Evolutionary conservation across 1,284 basidiomycete species (phyloP).

Genomic region (Cutaneotrichosporon cyanovorans): DNA sequence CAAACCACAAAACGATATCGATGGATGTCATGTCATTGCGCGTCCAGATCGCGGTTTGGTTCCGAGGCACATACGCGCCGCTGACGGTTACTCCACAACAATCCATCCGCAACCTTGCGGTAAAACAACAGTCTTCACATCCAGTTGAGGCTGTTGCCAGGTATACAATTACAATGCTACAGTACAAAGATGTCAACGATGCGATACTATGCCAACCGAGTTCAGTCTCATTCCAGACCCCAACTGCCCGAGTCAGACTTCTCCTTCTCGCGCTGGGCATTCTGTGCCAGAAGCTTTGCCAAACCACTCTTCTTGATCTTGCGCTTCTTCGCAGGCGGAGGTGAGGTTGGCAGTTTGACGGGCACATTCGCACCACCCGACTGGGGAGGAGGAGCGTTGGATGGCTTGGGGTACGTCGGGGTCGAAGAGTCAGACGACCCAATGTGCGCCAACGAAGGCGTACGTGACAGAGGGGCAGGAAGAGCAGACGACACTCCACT

Average conservation of each 20-base stretch:
- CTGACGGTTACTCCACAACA: too few relatives aligned
- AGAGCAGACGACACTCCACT: background rate
- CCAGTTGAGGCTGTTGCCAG: too few relatives aligned
- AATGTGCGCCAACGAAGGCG: slow-evolving; percentile 30
- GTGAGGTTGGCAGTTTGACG: slow-evolving; percentile 2
- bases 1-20: background rate
- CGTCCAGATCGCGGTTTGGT: too few relatives aligned
- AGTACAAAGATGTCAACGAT: too few relatives aligned
- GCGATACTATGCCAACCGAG: too few relatives aligned
- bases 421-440: slow-evolving; percentile 29
- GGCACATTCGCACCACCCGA: slow-evolving; percentile 2
- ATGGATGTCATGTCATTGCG: background rate
- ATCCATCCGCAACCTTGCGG: too few relatives aligned
- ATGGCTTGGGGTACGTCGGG: slow-evolving; percentile 34
- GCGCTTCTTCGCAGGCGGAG: slow-evolving; percentile 24
- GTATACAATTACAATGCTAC: too few relatives aligned
- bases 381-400: slow-evolving; percentile 9
- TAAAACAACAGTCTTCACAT: too few relatives aligned
- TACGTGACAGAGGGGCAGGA: slow-evolving; percentile 3
- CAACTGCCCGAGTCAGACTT: slow-evolving; percentile 22
- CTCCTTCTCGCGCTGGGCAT: slow-evolving; percentile 31
- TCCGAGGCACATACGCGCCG: too few relatives aligned
- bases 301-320: slow-evolving; percentile 41
- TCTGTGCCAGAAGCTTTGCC: slow-evolving; percentile 42
- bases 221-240: slow-evolving; percentile 18